phyloP scores from a whole-genome alignment of 2,329 filamentous ascomycete species.

The Cytospora paraplurivora region DNA sequence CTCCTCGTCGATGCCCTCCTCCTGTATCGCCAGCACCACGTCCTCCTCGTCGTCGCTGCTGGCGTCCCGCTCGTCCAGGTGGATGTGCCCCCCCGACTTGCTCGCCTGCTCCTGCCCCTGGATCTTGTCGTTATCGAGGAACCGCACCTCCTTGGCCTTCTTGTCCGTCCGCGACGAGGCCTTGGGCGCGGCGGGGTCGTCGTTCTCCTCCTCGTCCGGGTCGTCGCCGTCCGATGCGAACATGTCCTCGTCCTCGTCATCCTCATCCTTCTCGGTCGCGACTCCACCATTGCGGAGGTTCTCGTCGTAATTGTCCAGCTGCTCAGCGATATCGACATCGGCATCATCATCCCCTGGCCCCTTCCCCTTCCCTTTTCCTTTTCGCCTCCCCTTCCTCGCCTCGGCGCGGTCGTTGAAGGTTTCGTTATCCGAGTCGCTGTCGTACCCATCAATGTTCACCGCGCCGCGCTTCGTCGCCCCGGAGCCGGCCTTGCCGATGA shows the following conservation, averaged over 20 bases:
- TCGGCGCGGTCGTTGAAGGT: constrained; percentile 78
- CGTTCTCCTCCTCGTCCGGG: constrained; percentile 20
- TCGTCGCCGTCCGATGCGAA: constrained; percentile 65
- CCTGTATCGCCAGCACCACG: constrained; percentile 72
- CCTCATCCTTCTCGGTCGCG: constrained; percentile 43
- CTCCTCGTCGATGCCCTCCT: constrained; percentile 82
- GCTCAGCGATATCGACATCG: constrained; percentile 53
- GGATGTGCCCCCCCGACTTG: constrained; percentile 72
- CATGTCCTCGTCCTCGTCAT: constrained; percentile 78
- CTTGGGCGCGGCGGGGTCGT: constrained; percentile 28
- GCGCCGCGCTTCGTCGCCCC: constrained; percentile 84
- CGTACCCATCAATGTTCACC: constrained; percentile 95
- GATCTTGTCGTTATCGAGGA: constrained; percentile 65
- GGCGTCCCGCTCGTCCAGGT: constrained; percentile 53
- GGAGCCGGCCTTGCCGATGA: constrained; percentile 77
- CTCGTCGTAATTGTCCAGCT: constrained; percentile 57
- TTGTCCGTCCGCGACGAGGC: constrained; percentile 49
- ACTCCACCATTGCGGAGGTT: constrained; percentile 44
- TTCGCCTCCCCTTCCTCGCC: constrained; percentile 50
- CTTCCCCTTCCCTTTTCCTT: constrained; percentile 43
- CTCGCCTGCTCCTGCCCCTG: constrained; percentile 76
- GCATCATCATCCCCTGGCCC: constrained; percentile 29
- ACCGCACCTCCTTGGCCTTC: constrained; percentile 64
- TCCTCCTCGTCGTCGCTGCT: constrained; percentile 67
- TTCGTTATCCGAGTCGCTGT: constrained; percentile 90